phyloP scores from a whole-genome alignment of 805 yeast species.

The Blastobotrys attinorum region DNA sequence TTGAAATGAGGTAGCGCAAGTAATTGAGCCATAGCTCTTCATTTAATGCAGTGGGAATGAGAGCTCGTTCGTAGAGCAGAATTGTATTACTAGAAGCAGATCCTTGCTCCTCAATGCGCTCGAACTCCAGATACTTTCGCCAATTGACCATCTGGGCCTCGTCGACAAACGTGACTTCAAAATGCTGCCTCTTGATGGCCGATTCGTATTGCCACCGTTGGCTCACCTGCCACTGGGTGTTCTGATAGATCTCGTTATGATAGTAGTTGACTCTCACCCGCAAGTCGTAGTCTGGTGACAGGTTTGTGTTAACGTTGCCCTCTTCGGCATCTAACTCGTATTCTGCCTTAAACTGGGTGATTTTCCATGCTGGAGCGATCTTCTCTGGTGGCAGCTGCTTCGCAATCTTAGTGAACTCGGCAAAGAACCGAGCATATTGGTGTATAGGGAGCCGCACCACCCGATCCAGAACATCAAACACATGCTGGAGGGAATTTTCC shows the following conservation, averaged over 20 bases:
- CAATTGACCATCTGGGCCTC: constrained; percentile 44
- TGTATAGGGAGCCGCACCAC: constrained; percentile 55
- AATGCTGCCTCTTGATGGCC: constrained; percentile 46
- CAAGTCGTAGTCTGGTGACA: constrained; percentile 31
- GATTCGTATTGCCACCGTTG: constrained; percentile 70
- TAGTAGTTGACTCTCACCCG: constrained; percentile 38
- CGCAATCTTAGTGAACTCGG: constrained; percentile 27
- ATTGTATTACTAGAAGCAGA: constrained; percentile 24
- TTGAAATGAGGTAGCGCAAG: constrained; percentile 41
- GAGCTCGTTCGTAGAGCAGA: constrained; percentile 60
- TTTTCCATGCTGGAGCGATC: constrained; percentile 23
- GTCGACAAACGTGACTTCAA: constrained; percentile 41
- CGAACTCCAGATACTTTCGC: constrained; percentile 54
- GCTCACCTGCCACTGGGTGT: constrained; percentile 46
- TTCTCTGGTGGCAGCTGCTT: constrained; percentile 30
- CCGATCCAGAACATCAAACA: constrained; percentile 34
- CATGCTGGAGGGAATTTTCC: constrained; percentile 29
- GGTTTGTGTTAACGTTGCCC: neutral
- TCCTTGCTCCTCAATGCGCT: constrained; percentile 28
- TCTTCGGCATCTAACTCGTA: constrained; percentile 7
- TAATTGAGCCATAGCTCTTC: constrained; percentile 66
- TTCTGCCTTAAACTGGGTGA: constrained; percentile 25
- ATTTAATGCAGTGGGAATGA: constrained; percentile 44
- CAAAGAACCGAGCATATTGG: constrained; percentile 75
- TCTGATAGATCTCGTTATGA: constrained; percentile 36